These are phyloP conservation scores for Sporobolomyces roseus DNA, from an alignment of 768 basidiomycete species.

Conservation along the genomic window DNA sequence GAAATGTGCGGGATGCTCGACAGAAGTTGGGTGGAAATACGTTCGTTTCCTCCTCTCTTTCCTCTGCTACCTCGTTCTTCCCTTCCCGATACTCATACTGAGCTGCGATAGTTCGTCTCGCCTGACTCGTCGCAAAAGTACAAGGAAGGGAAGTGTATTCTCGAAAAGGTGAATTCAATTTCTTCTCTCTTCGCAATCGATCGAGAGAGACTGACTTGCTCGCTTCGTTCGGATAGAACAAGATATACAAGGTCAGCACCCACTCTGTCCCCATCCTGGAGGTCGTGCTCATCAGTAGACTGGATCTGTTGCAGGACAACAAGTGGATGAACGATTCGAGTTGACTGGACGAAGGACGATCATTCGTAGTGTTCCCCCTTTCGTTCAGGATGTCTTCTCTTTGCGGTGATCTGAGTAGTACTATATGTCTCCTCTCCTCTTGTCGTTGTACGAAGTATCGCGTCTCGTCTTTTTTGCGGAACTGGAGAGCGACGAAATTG, in stretches of 20 bases:
- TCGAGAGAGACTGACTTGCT: not conserved
- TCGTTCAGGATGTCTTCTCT: too few species aligned
- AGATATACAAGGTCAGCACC: slow-evolving; percentile 28
- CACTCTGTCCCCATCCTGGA: not conserved
- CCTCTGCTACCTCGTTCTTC: not conserved
- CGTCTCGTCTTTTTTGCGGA: too few species aligned
- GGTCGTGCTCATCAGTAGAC: not conserved
- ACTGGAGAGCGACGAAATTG: too few species aligned
- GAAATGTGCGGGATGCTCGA: slow-evolving; percentile 17
- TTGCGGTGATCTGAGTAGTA: too few species aligned
- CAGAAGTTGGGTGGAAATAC: slow-evolving; percentile 35
- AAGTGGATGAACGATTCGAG: slow-evolving; percentile 10
- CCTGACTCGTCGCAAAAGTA: slow-evolving; percentile 30
- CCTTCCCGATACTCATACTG: not conserved
- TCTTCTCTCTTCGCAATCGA: not conserved
- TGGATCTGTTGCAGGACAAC: slow-evolving; percentile 17
- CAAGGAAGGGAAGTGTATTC: slow-evolving; percentile 35
- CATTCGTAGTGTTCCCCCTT: too few species aligned
- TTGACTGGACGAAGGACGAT: not conserved
- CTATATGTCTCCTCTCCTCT: too few species aligned
- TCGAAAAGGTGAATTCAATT: slow-evolving; percentile 19
- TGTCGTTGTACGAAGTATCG: too few species aligned
- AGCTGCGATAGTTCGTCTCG: slow-evolving; percentile 7
- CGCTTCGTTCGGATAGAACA: slow-evolving; percentile 3
- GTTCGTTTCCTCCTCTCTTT: not conserved